Evolutionary conservation across 345 rosid genomes (phyloP), one percentile per base, ranked within the genome.

Genomic region (Bruguiera gymnorhiza): DNA sequence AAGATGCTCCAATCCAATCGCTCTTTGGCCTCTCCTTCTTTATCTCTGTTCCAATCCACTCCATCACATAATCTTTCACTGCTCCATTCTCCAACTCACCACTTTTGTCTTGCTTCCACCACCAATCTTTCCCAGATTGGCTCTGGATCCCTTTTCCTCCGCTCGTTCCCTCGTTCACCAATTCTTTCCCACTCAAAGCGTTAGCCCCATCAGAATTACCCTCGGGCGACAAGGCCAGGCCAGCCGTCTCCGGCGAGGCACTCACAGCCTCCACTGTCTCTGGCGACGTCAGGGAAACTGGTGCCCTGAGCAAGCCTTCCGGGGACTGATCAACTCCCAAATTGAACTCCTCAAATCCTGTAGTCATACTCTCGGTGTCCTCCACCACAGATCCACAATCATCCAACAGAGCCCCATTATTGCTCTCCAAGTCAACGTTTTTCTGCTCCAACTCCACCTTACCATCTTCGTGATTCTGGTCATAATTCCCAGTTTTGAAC

Each of bases 21-120:
- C 87, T 81, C 53, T 75, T 86, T 0, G 97, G 99, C 69, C 86
- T 88, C 85, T 88, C 97, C 76, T 85, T 80, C 73, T 84, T 86
- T 62, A 89, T 83, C 83, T 88, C 98, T 2, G 87, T 82, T 36
- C 97, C 98, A 78, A 94, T 87, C 98, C 98, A 94, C 57, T 94
- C 90, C 86, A 76, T 88, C 73, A 91, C 98, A 75, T 91, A 88
- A 30, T 93, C 97, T 72, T 91, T 91, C 80, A 85, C 88, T 62
- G 66, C 74, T 30, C 75, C 87, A 67, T 77, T 82, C 70, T 87
- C 91, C 75, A 32, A 63, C 3, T 16, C 55, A 1, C 16, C 68
- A 31, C n/a, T 50, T 23, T 67, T 74, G 9, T 61, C 72, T 43
- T 89, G 93, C 73, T 86, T 90, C 93, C 88, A 86, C 92, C 90